Evolutionary conservation across 2,329 filamentous ascomycete genomes (phyloP).

Genomic region (Hirsutella minnesotensis): DNA sequence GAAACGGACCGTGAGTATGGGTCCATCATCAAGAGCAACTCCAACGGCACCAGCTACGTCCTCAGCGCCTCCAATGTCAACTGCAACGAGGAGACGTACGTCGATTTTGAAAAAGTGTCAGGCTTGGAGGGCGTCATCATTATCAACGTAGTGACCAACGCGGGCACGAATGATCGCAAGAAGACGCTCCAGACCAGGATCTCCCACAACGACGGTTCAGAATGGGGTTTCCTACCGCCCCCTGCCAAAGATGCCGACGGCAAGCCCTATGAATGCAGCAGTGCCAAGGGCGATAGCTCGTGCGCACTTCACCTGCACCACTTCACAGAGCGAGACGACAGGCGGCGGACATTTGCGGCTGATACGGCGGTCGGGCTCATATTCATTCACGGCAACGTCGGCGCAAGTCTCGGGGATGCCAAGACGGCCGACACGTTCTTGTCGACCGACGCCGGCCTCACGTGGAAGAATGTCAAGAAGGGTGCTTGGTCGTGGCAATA

Average conservation of each 20-base stretch:
- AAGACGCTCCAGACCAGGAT: slow-evolving; percentile 87
- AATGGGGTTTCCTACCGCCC: slow-evolving; percentile 70
- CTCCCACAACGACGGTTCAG: slow-evolving; percentile 88
- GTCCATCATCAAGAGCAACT: slow-evolving; percentile 94
- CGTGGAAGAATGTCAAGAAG: slow-evolving; percentile 76
- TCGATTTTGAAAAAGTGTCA: slow-evolving; percentile 93
- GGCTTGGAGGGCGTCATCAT: slow-evolving; percentile 83
- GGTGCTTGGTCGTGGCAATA: slow-evolving; percentile 89
- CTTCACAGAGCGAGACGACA: slow-evolving; percentile 81
- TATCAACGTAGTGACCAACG: slow-evolving; percentile 75
- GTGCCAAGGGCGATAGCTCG: slow-evolving; percentile 43
- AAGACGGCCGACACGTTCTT: slow-evolving; percentile 82
- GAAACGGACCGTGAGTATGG: slow-evolving; percentile 58
- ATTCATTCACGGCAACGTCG: slow-evolving; percentile 87
- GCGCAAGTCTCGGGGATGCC: slow-evolving; percentile 49
- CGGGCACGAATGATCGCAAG: slow-evolving; percentile 57
- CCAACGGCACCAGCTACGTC: slow-evolving; percentile 92
- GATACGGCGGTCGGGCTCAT: slow-evolving; percentile 80
- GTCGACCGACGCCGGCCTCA: slow-evolving; percentile 80
- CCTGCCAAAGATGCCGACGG: slow-evolving; percentile 59
- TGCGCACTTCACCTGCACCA: slow-evolving; percentile 90
- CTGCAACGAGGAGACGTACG: slow-evolving; percentile 62
- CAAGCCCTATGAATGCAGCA: slow-evolving; percentile 58
- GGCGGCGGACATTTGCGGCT: slow-evolving; percentile 77
- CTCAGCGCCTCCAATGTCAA: slow-evolving; percentile 75